Conservation (phyloP, 2,329 filamentous ascomycete species). For the Penicillium sp. region DNA sequence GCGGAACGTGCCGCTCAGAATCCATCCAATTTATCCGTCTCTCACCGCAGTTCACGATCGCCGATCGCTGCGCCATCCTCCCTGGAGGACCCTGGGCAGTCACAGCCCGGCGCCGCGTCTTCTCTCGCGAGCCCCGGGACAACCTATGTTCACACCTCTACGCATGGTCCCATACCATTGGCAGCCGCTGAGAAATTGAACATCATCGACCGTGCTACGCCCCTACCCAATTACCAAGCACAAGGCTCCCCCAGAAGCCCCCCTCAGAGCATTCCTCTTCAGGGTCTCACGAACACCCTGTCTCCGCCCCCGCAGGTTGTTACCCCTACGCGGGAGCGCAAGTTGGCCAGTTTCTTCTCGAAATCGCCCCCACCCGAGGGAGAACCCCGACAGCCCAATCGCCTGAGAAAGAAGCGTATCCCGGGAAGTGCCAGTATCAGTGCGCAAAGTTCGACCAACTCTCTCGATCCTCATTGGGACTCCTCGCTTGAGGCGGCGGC, state of each 20-base stretch:
- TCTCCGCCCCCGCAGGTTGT: conserved; percentile 35
- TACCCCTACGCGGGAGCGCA: conserved; percentile 62
- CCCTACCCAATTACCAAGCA: conserved; percentile 41
- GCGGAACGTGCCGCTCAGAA: conserved; percentile 48
- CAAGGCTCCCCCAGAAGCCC: neutral
- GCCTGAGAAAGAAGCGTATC: conserved; percentile 79
- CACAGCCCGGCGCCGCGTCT: conserved; percentile 6
- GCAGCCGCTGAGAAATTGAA: conserved; percentile 13
- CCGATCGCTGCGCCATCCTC: conserved; percentile 23
- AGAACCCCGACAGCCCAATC: conserved; percentile 69
- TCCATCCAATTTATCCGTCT: conserved; percentile 28
- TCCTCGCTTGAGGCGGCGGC: conserved; percentile 23
- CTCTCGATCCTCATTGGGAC: conserved; percentile 50
- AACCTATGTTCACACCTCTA: conserved; percentile 28
- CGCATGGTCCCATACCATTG: conserved; percentile 28
- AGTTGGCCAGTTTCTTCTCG: conserved; percentile 62
- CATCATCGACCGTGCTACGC: conserved; percentile 10
- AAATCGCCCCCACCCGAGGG: conserved; percentile 59
- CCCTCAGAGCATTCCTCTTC: conserved; percentile 27
- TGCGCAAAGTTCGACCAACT: conserved; percentile 83
- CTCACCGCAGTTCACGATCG: conserved; percentile 28
- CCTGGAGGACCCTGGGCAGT: conserved; percentile 14
- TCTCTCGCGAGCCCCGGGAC: conserved; percentile 14
- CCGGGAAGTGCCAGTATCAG: conserved; percentile 74
- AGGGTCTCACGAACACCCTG: conserved; percentile 28